Base-by-base conservation (phyloP, 805 yeast species). In the Candida michaelii region DNA sequence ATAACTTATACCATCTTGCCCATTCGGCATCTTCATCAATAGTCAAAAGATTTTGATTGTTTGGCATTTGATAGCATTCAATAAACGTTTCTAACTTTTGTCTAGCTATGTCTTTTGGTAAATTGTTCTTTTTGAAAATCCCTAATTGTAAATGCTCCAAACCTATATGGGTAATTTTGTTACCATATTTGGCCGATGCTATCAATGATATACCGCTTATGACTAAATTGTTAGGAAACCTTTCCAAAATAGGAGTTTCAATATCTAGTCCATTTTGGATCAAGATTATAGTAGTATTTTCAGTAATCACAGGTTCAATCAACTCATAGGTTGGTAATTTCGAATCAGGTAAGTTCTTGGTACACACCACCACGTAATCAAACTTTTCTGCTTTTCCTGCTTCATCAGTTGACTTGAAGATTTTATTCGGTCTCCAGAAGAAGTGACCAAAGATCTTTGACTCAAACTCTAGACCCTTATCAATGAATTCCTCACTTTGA, bases 251-350 rank as follows among this genome's bases (percentile, higher is more conserved):
- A 1, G 69, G 64, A 12, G 40, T 39, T 16, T 66, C 74, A 19
- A 69, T 65, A 17, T 57, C 65, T 19, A 68, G 51, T 2, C 75
- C 75, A 48, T 70, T 70, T 47, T 70, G 75, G 10, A 69, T 48
- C 35, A 70, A 61, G 5, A 70, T 51, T 17, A 70, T 61, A 7
- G 56, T 51, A 10, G 70, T 54, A 12, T 44, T 46, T 4, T 35
- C 48, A n/a, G 34, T 16, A 29, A 68, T 60, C 0, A 63, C 76
- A 24, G 66, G 66, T 36, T 50, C 59, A 27, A 75, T 62, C 27
- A 74, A 66, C 10, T 65, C 66, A 48, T 71, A 76, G 50, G 73
- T 65, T 3, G 75, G 62, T 16, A 55, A 52, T 9, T 55, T 48
- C 0, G 70, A 60, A 50, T 61, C 72, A 33, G 64, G 71, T 36